These are phyloP conservation scores for Chlorella sp. DNA, from an alignment of 139 green algal genomes.

Conservation along the genomic window DNA sequence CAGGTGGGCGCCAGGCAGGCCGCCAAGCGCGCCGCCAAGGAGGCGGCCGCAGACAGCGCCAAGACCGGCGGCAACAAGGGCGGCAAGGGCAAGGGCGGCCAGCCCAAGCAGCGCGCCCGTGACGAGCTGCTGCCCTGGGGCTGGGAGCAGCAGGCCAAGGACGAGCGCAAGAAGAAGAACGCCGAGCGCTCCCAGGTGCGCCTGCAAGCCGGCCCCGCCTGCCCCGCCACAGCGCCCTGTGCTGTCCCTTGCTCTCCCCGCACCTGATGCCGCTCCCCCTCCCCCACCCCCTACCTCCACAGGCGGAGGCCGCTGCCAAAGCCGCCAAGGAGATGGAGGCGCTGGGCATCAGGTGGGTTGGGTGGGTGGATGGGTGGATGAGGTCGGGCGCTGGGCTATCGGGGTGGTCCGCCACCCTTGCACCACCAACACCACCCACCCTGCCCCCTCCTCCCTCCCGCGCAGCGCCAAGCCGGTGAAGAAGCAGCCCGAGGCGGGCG, in stretches of 20 bases:
- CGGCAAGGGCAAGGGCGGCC: constrained; percentile 2
- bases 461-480: not conserved
- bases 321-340: constrained; percentile 27
- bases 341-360: constrained; percentile 4
- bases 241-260: not conserved
- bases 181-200: not conserved
- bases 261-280: not conserved
- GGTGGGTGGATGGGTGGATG: too few relatives aligned
- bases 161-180: constrained; percentile 29
- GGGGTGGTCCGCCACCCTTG: too few relatives aligned
- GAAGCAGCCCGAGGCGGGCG: not conserved
- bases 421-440: too few relatives aligned
- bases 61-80: not conserved
- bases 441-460: too few relatives aligned
- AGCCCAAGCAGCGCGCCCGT: constrained; percentile 2
- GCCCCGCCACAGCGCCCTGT: not conserved
- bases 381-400: too few relatives aligned
- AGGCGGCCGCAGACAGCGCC: not conserved
- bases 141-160: constrained; percentile 19
- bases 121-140: constrained; percentile 23
- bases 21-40: constrained; percentile 16
- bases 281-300: not conserved
- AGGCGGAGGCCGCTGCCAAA: constrained; percentile 23
- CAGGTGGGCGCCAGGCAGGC: constrained; percentile 24
- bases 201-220: too few relatives aligned